phyloP scores from a whole-genome alignment of 2,329 filamentous ascomycete species.

The Akanthomyces dipterigenus region DNA sequence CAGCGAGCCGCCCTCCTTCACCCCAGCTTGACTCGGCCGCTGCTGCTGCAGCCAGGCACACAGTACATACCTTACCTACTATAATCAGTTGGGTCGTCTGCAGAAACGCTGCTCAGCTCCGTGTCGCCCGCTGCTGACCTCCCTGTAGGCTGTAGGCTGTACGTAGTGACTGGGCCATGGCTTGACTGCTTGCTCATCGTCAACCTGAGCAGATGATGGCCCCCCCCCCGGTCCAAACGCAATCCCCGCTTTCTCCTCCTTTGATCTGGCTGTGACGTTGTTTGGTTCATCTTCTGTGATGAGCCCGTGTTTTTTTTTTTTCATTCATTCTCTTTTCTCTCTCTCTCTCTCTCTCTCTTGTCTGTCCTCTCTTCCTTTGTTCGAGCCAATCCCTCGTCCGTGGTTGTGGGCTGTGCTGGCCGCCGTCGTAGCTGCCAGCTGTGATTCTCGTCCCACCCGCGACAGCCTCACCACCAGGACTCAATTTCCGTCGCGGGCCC shows the following conservation, averaged over 20 bases:
- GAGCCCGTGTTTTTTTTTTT: background rate
- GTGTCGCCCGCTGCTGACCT: background rate
- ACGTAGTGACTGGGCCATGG: background rate
- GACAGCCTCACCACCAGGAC: constrained; percentile 1
- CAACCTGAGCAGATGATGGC: background rate
- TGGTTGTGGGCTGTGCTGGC: background rate
- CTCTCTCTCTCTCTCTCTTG: background rate
- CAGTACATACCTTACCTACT: too few relatives aligned
- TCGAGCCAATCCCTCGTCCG: background rate
- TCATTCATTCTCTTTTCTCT: background rate
- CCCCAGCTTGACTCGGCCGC: background rate
- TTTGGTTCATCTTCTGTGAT: background rate
- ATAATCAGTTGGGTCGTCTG: background rate
- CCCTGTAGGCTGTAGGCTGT: background rate
- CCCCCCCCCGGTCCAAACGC: background rate
- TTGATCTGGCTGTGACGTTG: constrained; percentile 10
- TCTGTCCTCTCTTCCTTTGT: background rate
- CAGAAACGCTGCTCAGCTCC: background rate
- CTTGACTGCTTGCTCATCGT: background rate
- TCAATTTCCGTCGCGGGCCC: background rate
- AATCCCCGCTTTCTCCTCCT: constrained; percentile 11
- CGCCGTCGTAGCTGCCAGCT: background rate
- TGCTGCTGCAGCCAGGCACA: background rate
- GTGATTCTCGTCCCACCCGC: background rate
- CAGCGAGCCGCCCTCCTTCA: background rate